phyloP scores from a whole-genome alignment of 495 filamentous ascomycete genomes.

The Neurospora sp. region DNA sequence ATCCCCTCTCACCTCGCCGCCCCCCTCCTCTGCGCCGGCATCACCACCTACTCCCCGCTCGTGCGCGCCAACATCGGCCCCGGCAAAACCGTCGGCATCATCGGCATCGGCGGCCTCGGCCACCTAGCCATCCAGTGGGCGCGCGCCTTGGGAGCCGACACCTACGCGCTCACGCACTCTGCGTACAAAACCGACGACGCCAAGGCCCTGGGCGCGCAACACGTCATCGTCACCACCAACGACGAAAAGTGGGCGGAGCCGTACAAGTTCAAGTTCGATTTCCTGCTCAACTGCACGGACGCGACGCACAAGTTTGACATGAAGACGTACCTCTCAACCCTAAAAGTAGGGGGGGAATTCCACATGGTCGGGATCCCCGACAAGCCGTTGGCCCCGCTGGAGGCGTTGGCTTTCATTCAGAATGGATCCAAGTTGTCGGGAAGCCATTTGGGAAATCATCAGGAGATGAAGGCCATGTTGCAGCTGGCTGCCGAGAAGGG shows the following conservation, averaged over 20 bases:
- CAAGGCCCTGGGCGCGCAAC: conserved; percentile 49
- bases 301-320: conserved; percentile 58
- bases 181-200: conserved; percentile 52
- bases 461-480: conserved; percentile 67
- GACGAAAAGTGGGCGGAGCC: conserved; percentile 54
- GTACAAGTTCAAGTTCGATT: conserved; percentile 54
- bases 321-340: conserved; percentile 51
- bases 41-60: conserved; percentile 63
- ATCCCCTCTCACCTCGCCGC: conserved; percentile 54
- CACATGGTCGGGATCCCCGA: conserved; percentile 67
- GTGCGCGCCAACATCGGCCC: conserved; percentile 51
- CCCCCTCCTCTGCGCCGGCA: conserved; percentile 70
- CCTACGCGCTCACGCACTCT: conserved; percentile 57
- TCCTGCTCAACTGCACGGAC: conserved; percentile 65
- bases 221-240: conserved; percentile 50
- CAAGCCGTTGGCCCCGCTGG: conserved; percentile 50
- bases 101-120: conserved; percentile 66
- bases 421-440: conserved; percentile 58
- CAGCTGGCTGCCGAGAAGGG: conserved; percentile 65
- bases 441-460: conserved; percentile 60
- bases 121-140: conserved; percentile 55
- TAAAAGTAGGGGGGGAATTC: conserved; percentile 63
- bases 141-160: conserved; percentile 55
- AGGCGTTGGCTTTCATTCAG: conserved; percentile 49
- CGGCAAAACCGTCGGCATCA: conserved; percentile 59